These are phyloP conservation scores for Ustilaginoidea virens DNA, from an alignment of 2,329 filamentous ascomycete genomes.

Conservation along the genomic window DNA sequence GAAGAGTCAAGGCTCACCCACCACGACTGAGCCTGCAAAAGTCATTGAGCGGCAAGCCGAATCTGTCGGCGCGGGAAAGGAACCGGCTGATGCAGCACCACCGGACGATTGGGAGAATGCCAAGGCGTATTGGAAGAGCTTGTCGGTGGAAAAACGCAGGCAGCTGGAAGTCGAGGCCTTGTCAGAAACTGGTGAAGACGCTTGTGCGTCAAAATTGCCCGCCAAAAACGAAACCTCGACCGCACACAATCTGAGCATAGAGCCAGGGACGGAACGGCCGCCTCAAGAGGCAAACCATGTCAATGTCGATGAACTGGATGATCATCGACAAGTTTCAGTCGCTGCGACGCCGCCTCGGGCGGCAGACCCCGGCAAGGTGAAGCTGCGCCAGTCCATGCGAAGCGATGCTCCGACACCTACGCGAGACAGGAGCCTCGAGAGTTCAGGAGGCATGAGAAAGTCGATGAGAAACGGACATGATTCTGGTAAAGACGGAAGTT, in stretches of 20 bases:
- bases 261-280: slow-evolving; percentile 16
- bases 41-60: background rate
- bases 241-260: no score
- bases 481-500: background rate
- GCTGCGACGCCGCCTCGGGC: slow-evolving; percentile 1
- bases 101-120: slow-evolving; percentile 49
- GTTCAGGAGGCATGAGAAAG: slow-evolving; percentile 16
- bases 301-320: background rate
- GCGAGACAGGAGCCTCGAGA: slow-evolving; percentile 5
- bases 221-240: slow-evolving; percentile 13
- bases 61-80: background rate
- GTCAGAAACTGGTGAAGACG: slow-evolving; percentile 34
- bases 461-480: slow-evolving; percentile 13
- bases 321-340: slow-evolving; percentile 1
- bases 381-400: slow-evolving; percentile 34
- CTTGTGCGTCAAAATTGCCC: slow-evolving; percentile 14
- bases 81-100: slow-evolving; percentile 3
- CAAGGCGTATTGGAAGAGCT: slow-evolving; percentile 53
- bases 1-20: slow-evolving; percentile 5
- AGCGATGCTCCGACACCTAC: slow-evolving; percentile 11
- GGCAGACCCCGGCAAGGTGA: slow-evolving; percentile 5
- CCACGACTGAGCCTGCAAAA: background rate
- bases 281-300: slow-evolving; percentile 6
- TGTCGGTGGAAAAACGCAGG: slow-evolving; percentile 46
- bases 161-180: slow-evolving; percentile 43